Conservation (phyloP, 1,284 basidiomycete genomes). For the Ustilago xerochloae region DNA sequence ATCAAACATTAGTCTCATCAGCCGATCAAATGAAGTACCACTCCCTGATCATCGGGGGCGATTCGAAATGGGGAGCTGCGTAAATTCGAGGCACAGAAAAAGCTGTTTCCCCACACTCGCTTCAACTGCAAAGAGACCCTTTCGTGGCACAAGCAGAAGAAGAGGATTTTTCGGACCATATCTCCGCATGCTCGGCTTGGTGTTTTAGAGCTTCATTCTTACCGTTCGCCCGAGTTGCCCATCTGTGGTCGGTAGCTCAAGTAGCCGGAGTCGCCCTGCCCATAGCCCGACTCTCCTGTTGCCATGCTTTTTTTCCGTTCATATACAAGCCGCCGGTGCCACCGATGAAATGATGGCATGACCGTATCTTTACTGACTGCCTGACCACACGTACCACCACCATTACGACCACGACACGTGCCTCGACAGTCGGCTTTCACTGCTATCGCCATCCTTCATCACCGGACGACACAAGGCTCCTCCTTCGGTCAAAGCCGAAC, state of each 20-base stretch:
- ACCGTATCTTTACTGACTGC: background rate
- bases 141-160: background rate
- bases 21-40: background rate
- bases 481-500: too few species aligned
- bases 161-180: background rate
- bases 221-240: background rate
- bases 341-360: background rate
- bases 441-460: too few species aligned
- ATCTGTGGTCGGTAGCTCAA: background rate
- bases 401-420: too few species aligned
- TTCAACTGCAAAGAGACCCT: background rate
- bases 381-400: background rate
- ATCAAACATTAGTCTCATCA: too few species aligned
- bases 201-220: too few species aligned
- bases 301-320: background rate
- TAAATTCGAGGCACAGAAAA: too few species aligned
- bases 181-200: constrained; percentile 1
- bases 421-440: too few species aligned
- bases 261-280: background rate
- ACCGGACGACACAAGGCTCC: too few species aligned
- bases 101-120: background rate
- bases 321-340: background rate
- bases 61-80: too few species aligned
- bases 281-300: background rate
- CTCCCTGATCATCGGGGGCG: background rate